Conservation (phyloP, 495 filamentous ascomycete species). For the Daldinia grandis region DNA sequence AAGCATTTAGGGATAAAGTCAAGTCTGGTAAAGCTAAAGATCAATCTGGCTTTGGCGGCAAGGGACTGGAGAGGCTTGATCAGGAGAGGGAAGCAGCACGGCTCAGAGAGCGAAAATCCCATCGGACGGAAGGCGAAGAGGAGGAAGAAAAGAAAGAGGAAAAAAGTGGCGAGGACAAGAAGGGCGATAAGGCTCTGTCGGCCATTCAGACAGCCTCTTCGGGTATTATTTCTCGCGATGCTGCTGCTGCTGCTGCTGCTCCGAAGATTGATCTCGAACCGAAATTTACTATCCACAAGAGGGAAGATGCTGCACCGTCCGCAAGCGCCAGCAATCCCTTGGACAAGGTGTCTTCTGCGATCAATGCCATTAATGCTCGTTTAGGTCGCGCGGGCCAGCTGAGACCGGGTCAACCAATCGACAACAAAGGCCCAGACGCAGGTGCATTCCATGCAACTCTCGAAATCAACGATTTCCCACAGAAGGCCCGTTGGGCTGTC, state of each 20-base stretch:
- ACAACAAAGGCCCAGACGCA: conserved; percentile 98
- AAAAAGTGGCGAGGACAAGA: conserved; percentile 63
- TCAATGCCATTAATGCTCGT: conserved; percentile 85
- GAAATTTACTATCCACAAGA: conserved; percentile 81
- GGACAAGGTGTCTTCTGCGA: conserved; percentile 84
- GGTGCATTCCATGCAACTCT: conserved; percentile 96
- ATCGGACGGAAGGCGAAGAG: conserved; percentile 88
- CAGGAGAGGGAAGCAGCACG: conserved; percentile 87
- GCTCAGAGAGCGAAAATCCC: conserved; percentile 82
- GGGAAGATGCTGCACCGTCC: conserved; percentile 65
- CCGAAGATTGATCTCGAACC: conserved; percentile 46
- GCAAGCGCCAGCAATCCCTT: conserved; percentile 68
- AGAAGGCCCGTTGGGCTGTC: conserved; percentile 98
- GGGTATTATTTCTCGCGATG: conserved; percentile 61
- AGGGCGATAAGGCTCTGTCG: conserved; percentile 69
- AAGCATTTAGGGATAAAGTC: conserved; percentile 84
- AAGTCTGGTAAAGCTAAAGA: conserved; percentile 90
- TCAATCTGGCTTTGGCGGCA: conserved; percentile 90
- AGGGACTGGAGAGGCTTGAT: conserved; percentile 90
- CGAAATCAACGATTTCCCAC: conserved; percentile 99
- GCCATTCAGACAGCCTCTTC: conserved; percentile 68
- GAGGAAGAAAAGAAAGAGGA: conserved; percentile 88
- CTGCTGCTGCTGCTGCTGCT: conserved; percentile 28
- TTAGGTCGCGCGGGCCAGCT: conserved; percentile 86
- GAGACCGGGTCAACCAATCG: conserved; percentile 91